phyloP scores from a whole-genome alignment of 140 eudicot genomes.

The Flaveria floridana region DNA sequence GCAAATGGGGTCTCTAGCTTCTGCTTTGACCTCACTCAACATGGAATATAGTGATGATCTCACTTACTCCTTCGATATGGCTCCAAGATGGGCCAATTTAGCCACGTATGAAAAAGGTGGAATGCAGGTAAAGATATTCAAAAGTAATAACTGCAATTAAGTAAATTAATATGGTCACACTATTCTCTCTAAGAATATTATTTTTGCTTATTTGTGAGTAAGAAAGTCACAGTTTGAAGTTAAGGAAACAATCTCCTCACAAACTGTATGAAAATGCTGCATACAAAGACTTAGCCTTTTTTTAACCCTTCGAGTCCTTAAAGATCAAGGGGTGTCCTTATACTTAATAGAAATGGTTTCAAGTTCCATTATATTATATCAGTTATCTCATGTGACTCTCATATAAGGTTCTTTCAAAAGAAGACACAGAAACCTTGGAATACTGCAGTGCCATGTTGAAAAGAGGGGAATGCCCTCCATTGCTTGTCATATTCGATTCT shows the following conservation, averaged over 20 bases:
- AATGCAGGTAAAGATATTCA: constrained; percentile 66
- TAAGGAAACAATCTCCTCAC: constrained; percentile 3
- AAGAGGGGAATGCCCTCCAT: constrained; percentile 88
- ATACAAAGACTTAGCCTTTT: background rate
- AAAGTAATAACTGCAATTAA: background rate
- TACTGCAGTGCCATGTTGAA: constrained; percentile 61
- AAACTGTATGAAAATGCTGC: background rate
- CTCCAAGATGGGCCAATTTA: constrained; percentile 72
- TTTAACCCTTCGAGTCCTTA: background rate
- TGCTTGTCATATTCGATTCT: constrained; percentile 62
- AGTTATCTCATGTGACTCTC: constrained; percentile 26
- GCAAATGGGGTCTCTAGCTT: constrained; percentile 84
- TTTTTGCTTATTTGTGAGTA: background rate
- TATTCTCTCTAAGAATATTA: background rate
- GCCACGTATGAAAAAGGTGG: constrained; percentile 72
- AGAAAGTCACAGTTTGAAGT: constrained; percentile 10
- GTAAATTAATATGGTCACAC: background rate
- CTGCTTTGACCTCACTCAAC: constrained; percentile 57
- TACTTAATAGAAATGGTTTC: constrained; percentile 8
- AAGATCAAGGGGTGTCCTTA: constrained; percentile 9
- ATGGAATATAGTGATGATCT: constrained; percentile 75
- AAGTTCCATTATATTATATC: constrained; percentile 16
- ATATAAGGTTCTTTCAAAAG: constrained; percentile 71
- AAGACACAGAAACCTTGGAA: constrained; percentile 72
- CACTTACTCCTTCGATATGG: constrained; percentile 62